Evolutionary conservation across 495 filamentous ascomycete species (phyloP).

Genomic region (Cercophora scortea): DNA sequence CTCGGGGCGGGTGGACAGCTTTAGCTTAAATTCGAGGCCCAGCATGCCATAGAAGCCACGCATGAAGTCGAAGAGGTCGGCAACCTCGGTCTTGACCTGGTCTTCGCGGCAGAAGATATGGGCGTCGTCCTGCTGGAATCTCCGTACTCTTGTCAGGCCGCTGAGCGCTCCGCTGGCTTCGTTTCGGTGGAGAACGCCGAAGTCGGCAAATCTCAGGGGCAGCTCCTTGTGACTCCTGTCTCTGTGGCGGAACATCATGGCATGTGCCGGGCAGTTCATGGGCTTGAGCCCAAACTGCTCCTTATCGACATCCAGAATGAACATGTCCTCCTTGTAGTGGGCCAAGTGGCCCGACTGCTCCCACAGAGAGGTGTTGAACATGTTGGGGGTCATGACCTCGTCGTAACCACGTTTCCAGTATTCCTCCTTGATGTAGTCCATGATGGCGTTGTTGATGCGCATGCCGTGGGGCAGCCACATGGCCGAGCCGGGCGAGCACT

Average conservation of each 20-base stretch:
- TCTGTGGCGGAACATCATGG: slow-evolving; percentile 28
- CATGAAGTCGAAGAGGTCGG: slow-evolving; percentile 83
- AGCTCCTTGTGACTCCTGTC: slow-evolving; percentile 82
- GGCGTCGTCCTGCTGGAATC: slow-evolving; percentile 92
- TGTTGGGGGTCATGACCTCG: slow-evolving; percentile 92
- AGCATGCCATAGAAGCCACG: slow-evolving; percentile 76
- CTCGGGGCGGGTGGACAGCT: slow-evolving; percentile 90
- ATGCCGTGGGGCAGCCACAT: slow-evolving; percentile 93
- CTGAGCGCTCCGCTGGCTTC: slow-evolving; percentile 88
- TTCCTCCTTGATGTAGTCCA: slow-evolving; percentile 69
- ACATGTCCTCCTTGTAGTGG: slow-evolving; percentile 97
- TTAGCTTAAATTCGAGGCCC: slow-evolving; percentile 93
- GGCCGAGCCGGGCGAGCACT: slow-evolving; percentile 80
- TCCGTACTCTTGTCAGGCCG: slow-evolving; percentile 82
- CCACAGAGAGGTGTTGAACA: slow-evolving; percentile 88
- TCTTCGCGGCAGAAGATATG: slow-evolving; percentile 59
- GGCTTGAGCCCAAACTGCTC: slow-evolving; percentile 82
- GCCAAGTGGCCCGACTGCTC: slow-evolving; percentile 91
- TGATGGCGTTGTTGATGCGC: slow-evolving; percentile 82
- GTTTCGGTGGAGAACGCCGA: slow-evolving; percentile 90
- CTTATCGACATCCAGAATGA: slow-evolving; percentile 85
- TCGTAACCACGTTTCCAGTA: slow-evolving; percentile 93
- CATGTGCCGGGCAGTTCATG: slow-evolving; percentile 81
- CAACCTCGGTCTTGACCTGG: slow-evolving; percentile 74
- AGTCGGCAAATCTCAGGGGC: slow-evolving; percentile 86